Evolutionary conservation across 192 early-diverging fungal genomes (phyloP).

Genomic region (Podila minutissima): DNA sequence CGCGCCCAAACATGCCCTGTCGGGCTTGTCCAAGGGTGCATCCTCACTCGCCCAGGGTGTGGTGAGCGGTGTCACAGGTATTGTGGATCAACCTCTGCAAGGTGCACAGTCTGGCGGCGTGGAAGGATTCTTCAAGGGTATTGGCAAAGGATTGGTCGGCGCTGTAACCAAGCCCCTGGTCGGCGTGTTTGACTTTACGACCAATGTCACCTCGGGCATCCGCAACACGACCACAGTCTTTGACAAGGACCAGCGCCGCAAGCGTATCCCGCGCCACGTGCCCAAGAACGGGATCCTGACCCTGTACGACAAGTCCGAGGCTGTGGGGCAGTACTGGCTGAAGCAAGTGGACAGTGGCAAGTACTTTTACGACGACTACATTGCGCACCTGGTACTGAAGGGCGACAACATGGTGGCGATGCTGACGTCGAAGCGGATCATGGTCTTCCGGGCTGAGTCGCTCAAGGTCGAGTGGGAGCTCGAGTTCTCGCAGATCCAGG

Average conservation of each 20-base stretch:
- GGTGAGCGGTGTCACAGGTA: constrained; percentile 87
- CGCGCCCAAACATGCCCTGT: constrained; percentile 88
- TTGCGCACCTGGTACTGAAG: constrained; percentile 85
- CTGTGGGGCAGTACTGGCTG: constrained; percentile 87
- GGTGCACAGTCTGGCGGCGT: constrained; percentile 91
- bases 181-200: constrained; percentile 94
- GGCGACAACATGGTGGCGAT: constrained; percentile 88
- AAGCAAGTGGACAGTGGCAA: constrained; percentile 80
- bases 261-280: constrained; percentile 86
- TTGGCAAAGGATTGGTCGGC: constrained; percentile 94
- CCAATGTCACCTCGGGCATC: constrained; percentile 89
- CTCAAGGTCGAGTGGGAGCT: constrained; percentile 88
- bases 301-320: constrained; percentile 72
- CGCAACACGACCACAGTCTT: constrained; percentile 94
- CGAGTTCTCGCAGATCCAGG: constrained; percentile 75
- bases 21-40: constrained; percentile 89
- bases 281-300: constrained; percentile 86
- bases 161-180: constrained; percentile 95
- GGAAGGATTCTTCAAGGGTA: constrained; percentile 93
- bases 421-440: constrained; percentile 81
- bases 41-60: constrained; percentile 85
- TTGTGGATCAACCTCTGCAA: constrained; percentile 85
- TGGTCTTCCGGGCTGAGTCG: constrained; percentile 76
- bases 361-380: constrained; percentile 85
- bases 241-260: constrained; percentile 83